These are phyloP conservation scores for Beauveria caledonica DNA, from an alignment of 2,329 filamentous ascomycete genomes.

Conservation along the genomic window DNA sequence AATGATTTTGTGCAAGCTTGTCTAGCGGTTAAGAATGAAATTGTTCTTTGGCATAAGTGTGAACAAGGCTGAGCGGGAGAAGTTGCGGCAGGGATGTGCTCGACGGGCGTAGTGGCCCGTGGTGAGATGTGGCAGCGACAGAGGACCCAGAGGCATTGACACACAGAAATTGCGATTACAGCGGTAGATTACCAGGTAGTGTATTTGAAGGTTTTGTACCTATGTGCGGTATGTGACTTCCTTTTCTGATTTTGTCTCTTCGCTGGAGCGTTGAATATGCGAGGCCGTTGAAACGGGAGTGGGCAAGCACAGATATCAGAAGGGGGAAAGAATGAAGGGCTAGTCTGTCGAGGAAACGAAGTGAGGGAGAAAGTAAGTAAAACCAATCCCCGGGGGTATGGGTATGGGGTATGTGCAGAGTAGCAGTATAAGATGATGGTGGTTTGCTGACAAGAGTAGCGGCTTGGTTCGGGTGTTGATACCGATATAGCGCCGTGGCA, in stretches of 20 bases:
- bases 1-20: neutral
- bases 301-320: too few relatives aligned
- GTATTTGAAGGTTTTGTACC: neutral
- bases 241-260: neutral
- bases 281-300: neutral
- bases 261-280: neutral
- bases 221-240: neutral
- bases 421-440: neutral
- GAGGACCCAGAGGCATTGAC: constrained; percentile 6
- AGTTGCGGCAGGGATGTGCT: neutral
- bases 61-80: neutral
- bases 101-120: neutral
- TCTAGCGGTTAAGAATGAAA: neutral
- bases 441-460: neutral
- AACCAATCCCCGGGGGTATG: neutral
- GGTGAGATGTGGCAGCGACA: neutral
- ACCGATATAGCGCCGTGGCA: neutral
- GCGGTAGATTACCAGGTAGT: neutral
- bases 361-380: neutral
- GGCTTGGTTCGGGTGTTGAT: neutral
- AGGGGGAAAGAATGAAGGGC: neutral
- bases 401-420: neutral
- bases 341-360: neutral
- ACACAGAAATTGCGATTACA: neutral
- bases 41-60: constrained; percentile 3